phyloP scores from a whole-genome alignment of 768 basidiomycete genomes.

The Candolleomyces aberdarensis region DNA sequence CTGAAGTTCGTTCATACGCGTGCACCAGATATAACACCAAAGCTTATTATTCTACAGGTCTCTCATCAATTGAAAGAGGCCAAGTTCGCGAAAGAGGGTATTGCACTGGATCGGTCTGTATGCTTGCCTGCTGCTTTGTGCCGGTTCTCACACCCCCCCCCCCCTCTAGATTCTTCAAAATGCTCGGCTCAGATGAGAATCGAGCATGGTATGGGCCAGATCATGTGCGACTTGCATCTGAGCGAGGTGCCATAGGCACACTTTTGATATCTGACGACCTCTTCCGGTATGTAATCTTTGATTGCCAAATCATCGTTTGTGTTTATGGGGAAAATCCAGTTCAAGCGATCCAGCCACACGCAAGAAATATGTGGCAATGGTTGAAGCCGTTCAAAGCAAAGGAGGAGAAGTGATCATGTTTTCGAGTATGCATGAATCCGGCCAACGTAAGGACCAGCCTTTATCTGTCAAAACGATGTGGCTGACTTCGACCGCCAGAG shows the following conservation, averaged over 20 bases:
- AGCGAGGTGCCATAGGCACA: constrained; percentile 91
- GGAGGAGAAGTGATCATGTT: constrained; percentile 96
- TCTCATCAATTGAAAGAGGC: constrained; percentile 82
- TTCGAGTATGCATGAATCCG: constrained; percentile 99
- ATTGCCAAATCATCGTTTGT: not conserved
- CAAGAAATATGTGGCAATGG: constrained; percentile 82
- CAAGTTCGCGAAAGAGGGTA: constrained; percentile 92
- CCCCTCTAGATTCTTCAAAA: constrained; percentile 85
- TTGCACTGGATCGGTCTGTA: constrained; percentile 80
- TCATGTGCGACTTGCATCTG: constrained; percentile 88
- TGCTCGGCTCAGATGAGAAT: constrained; percentile 91
- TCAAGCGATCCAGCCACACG: constrained; percentile 75
- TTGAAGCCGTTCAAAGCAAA: constrained; percentile 84
- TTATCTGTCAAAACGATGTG: not conserved
- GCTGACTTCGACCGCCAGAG: constrained; percentile 45
- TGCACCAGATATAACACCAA: not conserved
- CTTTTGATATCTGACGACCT: constrained; percentile 93
- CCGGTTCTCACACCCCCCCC: not conserved
- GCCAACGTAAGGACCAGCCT: constrained; percentile 73
- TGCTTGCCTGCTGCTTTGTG: not conserved
- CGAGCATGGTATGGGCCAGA: constrained; percentile 98
- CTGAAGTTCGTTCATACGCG: constrained; percentile 62
- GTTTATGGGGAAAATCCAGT: constrained; percentile 33
- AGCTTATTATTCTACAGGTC: constrained; percentile 42
- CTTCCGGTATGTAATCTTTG: constrained; percentile 61